Evolutionary conservation across 805 yeast species (phyloP), one percentile per base, ranked within the genome.

Genomic region (Starmerella stellata): DNA sequence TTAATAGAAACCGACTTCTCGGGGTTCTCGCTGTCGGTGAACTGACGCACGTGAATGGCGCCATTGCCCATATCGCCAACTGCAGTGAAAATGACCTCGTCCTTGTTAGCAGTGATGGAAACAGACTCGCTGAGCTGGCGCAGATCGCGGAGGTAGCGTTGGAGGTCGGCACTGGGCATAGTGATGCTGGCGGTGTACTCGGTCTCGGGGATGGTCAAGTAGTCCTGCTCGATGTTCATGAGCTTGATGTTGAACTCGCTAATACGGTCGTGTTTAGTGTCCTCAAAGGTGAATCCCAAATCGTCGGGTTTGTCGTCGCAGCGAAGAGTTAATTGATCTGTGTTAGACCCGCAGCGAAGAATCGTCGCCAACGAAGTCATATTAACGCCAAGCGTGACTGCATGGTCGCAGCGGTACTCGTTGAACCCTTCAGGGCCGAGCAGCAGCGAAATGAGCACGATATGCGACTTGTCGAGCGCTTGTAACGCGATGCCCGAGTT

Each of bases 391-490:
- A 90, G 69, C 5, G 94, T 82, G 51, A 85, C 68, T 49, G 80
- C 82, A 56, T 90, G 75, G 63, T 90, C 98, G 63, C 96, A 85
- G 68, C 98, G 77, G 67, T 79, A 90, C 50, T 78, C 87, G 44
- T 73, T 68, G 65, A 90, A 90, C 11, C 93, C 85, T 44, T 79
- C 85, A 46, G 75, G 73, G 42, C 92, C 93, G 49, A 90, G 77
- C 51, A 80, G 72, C 46, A 90, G 66, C 17, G 93, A 78, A 30
- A 87, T 94, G 47, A 90, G 69, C 46, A 85, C 70, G 42, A 90
- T 95, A 68, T 95, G 81, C 21, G 98, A 83, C 57, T 83, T 92
- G 62, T 90, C 98, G 50, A 90, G 90, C 21, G 98, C 96, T 66
- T 90, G 96, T 18, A 92, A 87, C 9, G 92, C 78, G 53, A 90